Conservation (phyloP, 768 basidiomycete species). For the Russula earlei region DNA sequence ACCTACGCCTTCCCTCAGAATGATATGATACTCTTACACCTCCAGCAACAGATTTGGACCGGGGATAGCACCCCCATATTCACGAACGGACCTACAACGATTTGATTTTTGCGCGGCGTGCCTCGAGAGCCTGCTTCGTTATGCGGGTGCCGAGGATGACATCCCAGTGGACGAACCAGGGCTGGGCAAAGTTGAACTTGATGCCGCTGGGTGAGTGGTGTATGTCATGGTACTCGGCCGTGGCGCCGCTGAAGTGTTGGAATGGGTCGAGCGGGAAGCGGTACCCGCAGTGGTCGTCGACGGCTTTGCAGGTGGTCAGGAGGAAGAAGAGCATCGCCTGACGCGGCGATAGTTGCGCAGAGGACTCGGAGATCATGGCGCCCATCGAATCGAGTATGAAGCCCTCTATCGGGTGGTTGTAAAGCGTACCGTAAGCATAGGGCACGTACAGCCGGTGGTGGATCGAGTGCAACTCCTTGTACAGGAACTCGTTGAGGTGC, state of each 20-base stretch:
- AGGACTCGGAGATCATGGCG: constrained; percentile 61
- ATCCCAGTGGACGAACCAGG: constrained; percentile 97
- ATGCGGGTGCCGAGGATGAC: constrained; percentile 72
- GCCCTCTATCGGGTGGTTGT: constrained; percentile 96
- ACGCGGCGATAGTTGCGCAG: constrained; percentile 61
- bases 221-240: constrained; percentile 96
- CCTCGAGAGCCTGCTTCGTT: constrained; percentile 58
- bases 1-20: no score
- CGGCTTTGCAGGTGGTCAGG: constrained; percentile 83
- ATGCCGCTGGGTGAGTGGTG: constrained; percentile 91
- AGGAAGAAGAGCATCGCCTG: constrained; percentile 80
- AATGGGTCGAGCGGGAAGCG: constrained; percentile 84
- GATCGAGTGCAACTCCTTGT: constrained; percentile 84
- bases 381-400: constrained; percentile 83
- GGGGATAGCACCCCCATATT: no score
- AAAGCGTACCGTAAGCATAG: constrained; percentile 92
- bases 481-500: constrained; percentile 86
- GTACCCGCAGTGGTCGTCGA: constrained; percentile 95
- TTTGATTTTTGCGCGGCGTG: constrained; percentile 27
- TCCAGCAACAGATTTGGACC: neutral
- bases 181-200: constrained; percentile 93
- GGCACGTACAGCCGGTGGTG: constrained; percentile 96
- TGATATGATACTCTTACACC: no score
- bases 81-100: neutral
- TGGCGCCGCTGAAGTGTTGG: constrained; percentile 77